phyloP scores from a whole-genome alignment of 2,329 filamentous ascomycete genomes.

The Paraphoma sp. region DNA sequence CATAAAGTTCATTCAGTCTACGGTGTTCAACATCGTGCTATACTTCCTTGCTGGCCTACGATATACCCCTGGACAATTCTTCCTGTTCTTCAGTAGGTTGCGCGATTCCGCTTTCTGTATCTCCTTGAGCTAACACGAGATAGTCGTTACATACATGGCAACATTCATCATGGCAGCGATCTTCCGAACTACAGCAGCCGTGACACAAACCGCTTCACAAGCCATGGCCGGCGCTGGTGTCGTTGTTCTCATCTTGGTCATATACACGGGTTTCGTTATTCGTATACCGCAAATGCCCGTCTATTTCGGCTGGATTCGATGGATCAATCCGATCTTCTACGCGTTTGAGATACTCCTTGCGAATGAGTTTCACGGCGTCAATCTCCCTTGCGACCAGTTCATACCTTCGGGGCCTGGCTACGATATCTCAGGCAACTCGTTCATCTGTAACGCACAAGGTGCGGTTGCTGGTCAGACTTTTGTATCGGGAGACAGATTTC shows the following conservation, averaged over 20 bases:
- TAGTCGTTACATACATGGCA: conserved; percentile 57
- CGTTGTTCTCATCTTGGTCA: conserved; percentile 69
- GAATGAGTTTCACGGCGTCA: conserved; percentile 65
- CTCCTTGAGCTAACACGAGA: neutral
- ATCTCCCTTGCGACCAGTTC: conserved; percentile 44
- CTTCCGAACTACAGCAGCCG: conserved; percentile 78
- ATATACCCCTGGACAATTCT: conserved; percentile 76
- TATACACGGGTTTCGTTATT: conserved; percentile 72
- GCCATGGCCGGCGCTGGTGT: conserved; percentile 62
- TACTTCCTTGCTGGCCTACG: conserved; percentile 88
- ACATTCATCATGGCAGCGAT: conserved; percentile 79
- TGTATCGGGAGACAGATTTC: conserved; percentile 50
- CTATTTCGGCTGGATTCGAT: conserved; percentile 59
- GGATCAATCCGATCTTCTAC: conserved; percentile 76
- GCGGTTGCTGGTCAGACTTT: conserved; percentile 47
- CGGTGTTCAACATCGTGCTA: conserved; percentile 77
- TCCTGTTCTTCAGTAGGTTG: conserved; percentile 70
- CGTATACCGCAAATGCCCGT: conserved; percentile 64
- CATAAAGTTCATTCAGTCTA: conserved; percentile 73
- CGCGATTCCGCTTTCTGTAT: neutral
- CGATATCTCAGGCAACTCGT: conserved; percentile 25
- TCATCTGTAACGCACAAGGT: conserved; percentile 49
- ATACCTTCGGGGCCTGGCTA: conserved; percentile 49
- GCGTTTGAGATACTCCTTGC: conserved; percentile 80
- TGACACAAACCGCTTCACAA: conserved; percentile 70